Evolutionary conservation across 345 rosid species (phyloP).

Genomic region (Populus alba): DNA sequence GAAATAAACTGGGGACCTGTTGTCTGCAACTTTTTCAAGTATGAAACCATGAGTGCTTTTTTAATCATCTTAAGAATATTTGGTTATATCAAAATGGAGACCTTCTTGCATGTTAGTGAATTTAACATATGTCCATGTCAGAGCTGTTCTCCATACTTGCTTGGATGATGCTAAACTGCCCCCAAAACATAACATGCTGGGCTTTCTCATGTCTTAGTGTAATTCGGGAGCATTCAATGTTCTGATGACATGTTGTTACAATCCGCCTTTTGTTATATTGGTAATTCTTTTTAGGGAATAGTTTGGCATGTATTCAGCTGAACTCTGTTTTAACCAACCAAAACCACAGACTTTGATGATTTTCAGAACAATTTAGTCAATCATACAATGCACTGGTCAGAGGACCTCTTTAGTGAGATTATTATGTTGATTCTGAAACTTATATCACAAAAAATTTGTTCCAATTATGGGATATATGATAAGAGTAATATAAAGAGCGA

Average conservation of each 20-base stretch:
- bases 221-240: not conserved
- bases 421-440: not conserved
- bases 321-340: not conserved
- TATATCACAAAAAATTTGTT: no score
- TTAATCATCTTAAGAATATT: constrained; percentile 26
- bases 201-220: not conserved
- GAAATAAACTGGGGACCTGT: constrained; percentile 44
- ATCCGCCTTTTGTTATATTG: not conserved
- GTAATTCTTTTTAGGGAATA: not conserved
- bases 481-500: not conserved
- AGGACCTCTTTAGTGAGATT: not conserved
- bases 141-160: not conserved
- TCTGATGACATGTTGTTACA: not conserved
- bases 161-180: not conserved
- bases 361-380: not conserved
- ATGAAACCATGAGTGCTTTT: constrained; percentile 37
- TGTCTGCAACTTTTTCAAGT: constrained; percentile 66
- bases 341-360: not conserved
- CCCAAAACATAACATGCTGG: not conserved
- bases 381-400: not conserved
- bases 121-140: not conserved
- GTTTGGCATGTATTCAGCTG: no score
- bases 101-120: not conserved
- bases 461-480: not conserved
- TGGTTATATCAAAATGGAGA: constrained; percentile 15